phyloP scores from a whole-genome alignment of 257 asterid species.

The Penstemon davidsonii region DNA sequence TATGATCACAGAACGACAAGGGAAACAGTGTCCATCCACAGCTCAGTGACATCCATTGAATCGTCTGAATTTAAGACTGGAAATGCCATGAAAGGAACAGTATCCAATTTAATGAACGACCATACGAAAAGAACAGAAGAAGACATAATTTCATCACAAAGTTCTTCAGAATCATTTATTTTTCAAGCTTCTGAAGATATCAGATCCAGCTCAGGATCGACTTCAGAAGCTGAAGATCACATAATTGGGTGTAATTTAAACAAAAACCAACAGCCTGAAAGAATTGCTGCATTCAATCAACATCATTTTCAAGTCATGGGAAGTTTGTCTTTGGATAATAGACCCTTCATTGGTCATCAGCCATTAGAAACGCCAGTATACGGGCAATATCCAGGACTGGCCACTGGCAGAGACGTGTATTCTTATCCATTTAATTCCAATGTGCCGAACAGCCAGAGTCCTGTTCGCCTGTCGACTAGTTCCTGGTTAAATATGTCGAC shows the following conservation, averaged over 20 bases:
- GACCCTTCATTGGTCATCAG: conserved; percentile 35
- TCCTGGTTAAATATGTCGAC: conserved; percentile 40
- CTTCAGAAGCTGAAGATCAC: conserved; percentile 72
- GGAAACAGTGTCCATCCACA: conserved; percentile 39
- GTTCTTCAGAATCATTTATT: conserved; percentile 65
- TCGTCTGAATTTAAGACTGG: conserved; percentile 34
- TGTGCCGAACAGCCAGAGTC: conserved; percentile 25
- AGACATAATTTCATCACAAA: conserved; percentile 76
- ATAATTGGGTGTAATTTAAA: conserved; percentile 42
- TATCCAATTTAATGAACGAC: conserved; percentile 31
- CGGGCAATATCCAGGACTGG: conserved; percentile 28
- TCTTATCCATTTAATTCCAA: conserved; percentile 36
- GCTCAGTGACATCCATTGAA: conserved; percentile 46
- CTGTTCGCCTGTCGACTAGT: conserved; percentile 34
- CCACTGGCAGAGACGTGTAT: conserved; percentile 23
- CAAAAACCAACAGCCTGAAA: conserved; percentile 36
- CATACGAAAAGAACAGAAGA: conserved; percentile 44
- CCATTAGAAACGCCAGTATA: conserved; percentile 36
- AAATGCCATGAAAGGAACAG: conserved; percentile 30
- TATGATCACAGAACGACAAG: conserved; percentile 39
- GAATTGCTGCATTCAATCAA: conserved; percentile 39
- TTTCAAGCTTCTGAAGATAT: conserved; percentile 63
- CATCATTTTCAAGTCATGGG: conserved; percentile 32
- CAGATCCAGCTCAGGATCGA: conserved; percentile 62
- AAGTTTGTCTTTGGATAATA: conserved; percentile 30